These are phyloP conservation scores for Hyaloperonospora brassicae DNA, from an alignment of 352 stramenopile genomes.

Conservation along the genomic window DNA sequence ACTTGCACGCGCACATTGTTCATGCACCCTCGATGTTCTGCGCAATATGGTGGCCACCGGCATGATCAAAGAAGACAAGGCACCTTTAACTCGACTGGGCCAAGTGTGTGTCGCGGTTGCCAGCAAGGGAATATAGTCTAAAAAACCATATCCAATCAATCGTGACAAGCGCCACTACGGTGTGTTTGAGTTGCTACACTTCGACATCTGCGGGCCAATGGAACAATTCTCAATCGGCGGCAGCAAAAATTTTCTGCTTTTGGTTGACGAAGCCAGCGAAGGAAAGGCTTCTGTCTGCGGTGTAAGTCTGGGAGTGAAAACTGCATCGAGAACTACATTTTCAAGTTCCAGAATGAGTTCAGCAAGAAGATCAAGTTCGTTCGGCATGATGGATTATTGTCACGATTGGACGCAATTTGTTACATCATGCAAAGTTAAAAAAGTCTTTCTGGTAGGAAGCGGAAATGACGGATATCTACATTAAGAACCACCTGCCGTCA, in stretches of 20 bases:
- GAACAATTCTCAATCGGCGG: too few relatives aligned
- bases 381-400: neutral
- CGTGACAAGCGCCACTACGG: too few relatives aligned
- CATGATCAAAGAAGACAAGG: neutral
- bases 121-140: conserved; percentile 1
- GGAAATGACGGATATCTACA: neutral
- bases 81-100: conserved; percentile 1
- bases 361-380: too few relatives aligned
- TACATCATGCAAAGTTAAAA: neutral
- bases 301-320: neutral
- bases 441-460: conserved; percentile 1
- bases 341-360: neutral
- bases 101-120: neutral
- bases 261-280: too few relatives aligned
- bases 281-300: too few relatives aligned
- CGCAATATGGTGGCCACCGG: neutral
- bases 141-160: neutral
- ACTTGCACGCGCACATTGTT: neutral
- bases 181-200: too few relatives aligned
- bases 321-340: conserved; percentile 1
- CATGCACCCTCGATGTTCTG: neutral
- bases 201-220: too few relatives aligned
- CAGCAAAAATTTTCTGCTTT: too few relatives aligned
- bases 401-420: neutral
- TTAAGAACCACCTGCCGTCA: conserved; percentile 1